These are phyloP conservation scores for Fraxinus sp. DNA, from an alignment of 305 asterid genomes.

Conservation along the genomic window DNA sequence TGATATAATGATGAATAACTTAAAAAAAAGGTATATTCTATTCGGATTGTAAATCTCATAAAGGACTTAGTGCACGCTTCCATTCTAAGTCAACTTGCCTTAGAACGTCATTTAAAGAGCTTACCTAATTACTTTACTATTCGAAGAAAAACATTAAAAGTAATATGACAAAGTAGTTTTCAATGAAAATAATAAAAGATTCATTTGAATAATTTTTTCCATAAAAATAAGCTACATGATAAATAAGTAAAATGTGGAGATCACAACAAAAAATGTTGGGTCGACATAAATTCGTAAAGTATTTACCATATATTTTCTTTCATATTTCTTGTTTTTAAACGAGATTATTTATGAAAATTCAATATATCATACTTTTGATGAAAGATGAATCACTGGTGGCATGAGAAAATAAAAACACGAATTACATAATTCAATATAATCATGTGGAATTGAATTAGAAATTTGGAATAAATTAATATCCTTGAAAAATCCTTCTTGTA, in stretches of 20 bases:
- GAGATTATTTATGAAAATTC: neutral
- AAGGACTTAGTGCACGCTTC: neutral
- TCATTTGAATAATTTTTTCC: neutral
- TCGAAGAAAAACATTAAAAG: too few species aligned
- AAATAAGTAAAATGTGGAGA: neutral
- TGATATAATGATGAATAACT: too few species aligned
- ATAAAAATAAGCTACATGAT: neutral
- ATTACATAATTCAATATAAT: neutral
- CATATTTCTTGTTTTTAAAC: neutral
- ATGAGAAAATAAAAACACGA: neutral
- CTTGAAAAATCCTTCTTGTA: neutral
- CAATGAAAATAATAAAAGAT: neutral
- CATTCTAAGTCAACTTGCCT: neutral
- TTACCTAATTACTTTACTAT: too few species aligned
- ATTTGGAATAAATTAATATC: too few species aligned
- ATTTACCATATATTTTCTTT: neutral
- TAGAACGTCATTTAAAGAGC: neutral
- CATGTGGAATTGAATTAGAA: neutral
- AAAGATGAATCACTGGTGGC: neutral
- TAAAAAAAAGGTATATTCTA: too few species aligned
- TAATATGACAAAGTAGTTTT: neutral
- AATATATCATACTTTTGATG: neutral
- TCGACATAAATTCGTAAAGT: neutral
- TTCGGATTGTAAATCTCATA: too few species aligned
- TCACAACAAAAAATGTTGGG: neutral